phyloP scores from a whole-genome alignment of 139 green algal genomes.

The Tetradesmus obliquus region DNA sequence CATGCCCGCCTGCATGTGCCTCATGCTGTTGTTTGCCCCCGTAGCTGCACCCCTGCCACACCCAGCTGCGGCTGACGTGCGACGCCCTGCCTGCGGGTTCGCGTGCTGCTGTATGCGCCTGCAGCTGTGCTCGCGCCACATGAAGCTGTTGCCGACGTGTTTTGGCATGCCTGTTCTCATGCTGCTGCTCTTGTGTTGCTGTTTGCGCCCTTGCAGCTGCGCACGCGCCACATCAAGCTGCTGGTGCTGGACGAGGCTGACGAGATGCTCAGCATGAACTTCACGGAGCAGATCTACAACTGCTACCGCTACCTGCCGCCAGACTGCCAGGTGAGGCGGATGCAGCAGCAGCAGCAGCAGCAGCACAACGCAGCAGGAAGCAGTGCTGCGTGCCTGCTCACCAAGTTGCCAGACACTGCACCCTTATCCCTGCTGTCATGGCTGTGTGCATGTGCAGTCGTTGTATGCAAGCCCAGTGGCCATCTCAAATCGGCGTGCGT shows the following conservation, averaged over 20 bases:
- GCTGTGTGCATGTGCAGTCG: no score
- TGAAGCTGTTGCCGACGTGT: conserved; percentile 51
- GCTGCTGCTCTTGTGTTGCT: background rate
- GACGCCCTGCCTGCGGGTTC: background rate
- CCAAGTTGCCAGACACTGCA: no score
- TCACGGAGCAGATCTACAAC: conserved; percentile 99
- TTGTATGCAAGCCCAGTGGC: no score
- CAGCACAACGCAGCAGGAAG: background rate
- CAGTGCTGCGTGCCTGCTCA: no score
- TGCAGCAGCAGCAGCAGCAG: background rate
- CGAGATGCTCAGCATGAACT: conserved; percentile 98
- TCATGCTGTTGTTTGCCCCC: background rate
- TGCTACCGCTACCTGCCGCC: conserved; percentile 85
- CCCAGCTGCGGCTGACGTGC: background rate
- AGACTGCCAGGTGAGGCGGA: conserved; percentile 30
- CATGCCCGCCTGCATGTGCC: background rate
- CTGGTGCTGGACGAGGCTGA: conserved; percentile 96
- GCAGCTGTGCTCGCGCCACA: conserved; percentile 75
- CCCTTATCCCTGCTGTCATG: no score
- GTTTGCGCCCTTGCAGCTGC: conserved; percentile 49
- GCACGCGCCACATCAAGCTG: conserved; percentile 73
- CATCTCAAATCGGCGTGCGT: no score
- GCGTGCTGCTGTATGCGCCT: background rate
- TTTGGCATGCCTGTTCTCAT: background rate
- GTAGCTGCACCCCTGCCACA: background rate